Evolutionary conservation across 2,329 filamentous ascomycete species (phyloP).

Genomic region (Aspergillus hortae): DNA sequence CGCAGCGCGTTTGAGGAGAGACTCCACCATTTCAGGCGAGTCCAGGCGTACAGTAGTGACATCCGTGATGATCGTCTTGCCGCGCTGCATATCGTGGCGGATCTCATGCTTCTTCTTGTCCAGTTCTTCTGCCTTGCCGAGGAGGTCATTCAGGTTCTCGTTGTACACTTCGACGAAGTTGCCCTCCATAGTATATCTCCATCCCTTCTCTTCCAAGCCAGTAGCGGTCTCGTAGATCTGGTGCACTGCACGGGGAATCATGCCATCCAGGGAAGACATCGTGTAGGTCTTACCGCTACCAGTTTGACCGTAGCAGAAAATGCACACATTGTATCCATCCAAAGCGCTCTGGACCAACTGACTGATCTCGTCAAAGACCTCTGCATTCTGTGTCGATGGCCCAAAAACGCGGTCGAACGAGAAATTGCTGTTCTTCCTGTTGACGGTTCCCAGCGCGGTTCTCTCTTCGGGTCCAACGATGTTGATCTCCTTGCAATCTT

Average conservation of each 20-base stretch:
- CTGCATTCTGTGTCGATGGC: conserved; percentile 70
- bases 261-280: conserved; percentile 87
- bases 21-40: conserved; percentile 74
- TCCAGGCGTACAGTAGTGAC: conserved; percentile 73
- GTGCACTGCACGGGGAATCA: conserved; percentile 89
- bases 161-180: conserved; percentile 98
- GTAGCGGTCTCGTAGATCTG: conserved; percentile 91
- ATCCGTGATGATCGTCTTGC: conserved; percentile 78
- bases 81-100: conserved; percentile 75
- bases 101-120: conserved; percentile 85
- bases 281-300: conserved; percentile 96
- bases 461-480: conserved; percentile 79
- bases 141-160: conserved; percentile 87
- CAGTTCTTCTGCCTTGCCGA: conserved; percentile 67
- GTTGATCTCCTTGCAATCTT: conserved; percentile 82
- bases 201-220: conserved; percentile 81
- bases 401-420: conserved; percentile 91
- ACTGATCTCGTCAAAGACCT: conserved; percentile 94
- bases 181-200: conserved; percentile 91
- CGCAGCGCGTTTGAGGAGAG: conserved; percentile 74
- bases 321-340: conserved; percentile 97
- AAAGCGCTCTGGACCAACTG: conserved; percentile 94
- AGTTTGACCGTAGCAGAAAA: conserved; percentile 97
- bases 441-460: conserved; percentile 72
- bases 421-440: conserved; percentile 77